Evolutionary conservation across 495 filamentous ascomycete species (phyloP), one percentile per base, ranked within the genome.

Genomic region (Penicillium bialowiezense): DNA sequence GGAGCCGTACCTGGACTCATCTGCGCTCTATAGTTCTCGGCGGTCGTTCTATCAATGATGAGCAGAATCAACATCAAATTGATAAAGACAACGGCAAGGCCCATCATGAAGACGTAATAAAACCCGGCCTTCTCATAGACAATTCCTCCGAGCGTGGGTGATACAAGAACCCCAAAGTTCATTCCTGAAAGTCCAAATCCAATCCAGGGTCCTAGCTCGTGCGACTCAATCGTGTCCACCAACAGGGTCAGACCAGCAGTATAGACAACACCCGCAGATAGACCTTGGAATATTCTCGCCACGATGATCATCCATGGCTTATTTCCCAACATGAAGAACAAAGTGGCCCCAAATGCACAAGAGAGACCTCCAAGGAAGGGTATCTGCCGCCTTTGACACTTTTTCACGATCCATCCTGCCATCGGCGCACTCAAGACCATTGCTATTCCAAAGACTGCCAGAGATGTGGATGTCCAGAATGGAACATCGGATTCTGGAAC

Each of bases 181-280:
- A 48, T 48, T 15, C 44, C 44, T 2, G 44, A 48, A 6, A 48
- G 44, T 14, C 44, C 44, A 10, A 48, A 48, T 17, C 44, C 35
- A 39, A 48, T 40, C 44, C 44, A 48, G 35, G 44, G 35, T 23
- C 44, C 44, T 26, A 48, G 44, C 36, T 39, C 44, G 35, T 48
- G 35, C 17, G 44, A 48, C 44, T 48, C 44, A n/a, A 48, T 48
- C 35, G 44, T 32, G 17, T 48, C 36, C 17, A 48, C 44, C 15
- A 48, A 23, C 44, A 48, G 44, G 24, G 44, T 48, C 18, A 48
- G n/a, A 7, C 44, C 44, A 10, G 44, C 44, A 31, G 44, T 48
- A 1, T 48, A 48, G 7, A 39, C 26, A 10, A 48, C 44, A 3
- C 35, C 24, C 24, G 44, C 44, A 38, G 44, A 48, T 17, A 48